Evolutionary conservation across 768 basidiomycete genomes (phyloP).

Genomic region (Pleurotus tuoliensis): DNA sequence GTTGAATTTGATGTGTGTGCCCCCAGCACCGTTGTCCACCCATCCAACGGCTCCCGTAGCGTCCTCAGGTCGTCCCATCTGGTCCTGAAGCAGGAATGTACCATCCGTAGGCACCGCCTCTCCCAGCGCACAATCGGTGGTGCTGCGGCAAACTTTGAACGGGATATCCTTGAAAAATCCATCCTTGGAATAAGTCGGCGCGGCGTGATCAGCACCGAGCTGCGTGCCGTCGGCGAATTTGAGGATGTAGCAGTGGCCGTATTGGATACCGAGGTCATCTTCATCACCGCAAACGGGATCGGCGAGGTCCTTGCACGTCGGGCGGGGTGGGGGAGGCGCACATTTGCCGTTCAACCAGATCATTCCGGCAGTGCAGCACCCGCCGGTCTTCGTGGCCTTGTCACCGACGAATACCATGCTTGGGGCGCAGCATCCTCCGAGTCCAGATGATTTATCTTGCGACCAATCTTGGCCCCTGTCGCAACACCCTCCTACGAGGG

Average conservation of each 20-base stretch:
- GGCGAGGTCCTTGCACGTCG: slow-evolving; percentile 1
- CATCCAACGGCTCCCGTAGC: background rate
- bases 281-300: background rate
- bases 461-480: background rate
- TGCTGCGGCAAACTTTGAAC: slow-evolving; percentile 4
- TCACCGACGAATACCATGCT: background rate
- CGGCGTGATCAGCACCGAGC: slow-evolving; percentile 4
- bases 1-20: background rate
- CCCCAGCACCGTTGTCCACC: background rate
- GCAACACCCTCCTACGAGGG: slow-evolving; percentile 1
- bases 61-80: background rate
- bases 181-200: background rate
- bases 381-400: slow-evolving; percentile 2
- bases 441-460: slow-evolving; percentile 3
- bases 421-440: slow-evolving; percentile 1
- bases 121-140: background rate
- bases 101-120: slow-evolving; percentile 1
- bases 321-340: background rate
- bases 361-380: slow-evolving; percentile 5
- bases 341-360: slow-evolving; percentile 3
- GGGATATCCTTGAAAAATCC: slow-evolving; percentile 6
- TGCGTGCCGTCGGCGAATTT: slow-evolving; percentile 3
- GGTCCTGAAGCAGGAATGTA: background rate
- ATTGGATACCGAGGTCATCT: background rate
- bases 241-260: slow-evolving; percentile 8